Evolutionary conservation across 2,329 filamentous ascomycete genomes (phyloP), one percentile per base, ranked within the genome.

Genomic region (Volutella citrinella): DNA sequence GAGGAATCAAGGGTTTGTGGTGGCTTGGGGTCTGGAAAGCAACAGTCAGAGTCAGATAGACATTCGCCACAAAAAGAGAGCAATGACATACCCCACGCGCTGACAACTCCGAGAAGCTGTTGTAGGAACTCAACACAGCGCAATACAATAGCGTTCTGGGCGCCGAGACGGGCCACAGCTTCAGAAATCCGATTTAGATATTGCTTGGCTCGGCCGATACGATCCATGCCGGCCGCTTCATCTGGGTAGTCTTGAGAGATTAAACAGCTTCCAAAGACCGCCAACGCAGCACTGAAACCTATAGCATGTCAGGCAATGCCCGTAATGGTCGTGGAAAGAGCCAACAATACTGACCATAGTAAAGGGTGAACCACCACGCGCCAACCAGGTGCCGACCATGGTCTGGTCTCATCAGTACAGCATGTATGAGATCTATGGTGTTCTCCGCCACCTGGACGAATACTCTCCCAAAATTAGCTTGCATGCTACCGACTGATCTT

Each of bases 341-440:
- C n/a, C n/a, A n/a, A 12, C 9, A 16, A 19, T 7, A 7, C 36
- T 10, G 12, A 45, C 45, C 33, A 18, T 47, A 48, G 15, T 48
- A 48, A 10, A 48, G 24, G 1, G 44, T 45, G 4, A 45, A 48
- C 45, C 45, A 48, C 45, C 45, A 48, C 0, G 45, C 45, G 2
- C 45, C 44, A 1, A 48, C 29, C 9, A 43, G 22, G n/a, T 38
- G 23, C 1, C 39, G 30, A 2, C 14, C 45, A 14, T 30, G 34
- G 6, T 36, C 19, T 12, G 29, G 26, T 5, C 30, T 32, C 7
- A 19, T 45, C 3, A 45, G 16, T 4, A 43, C 16, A 1, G 22
- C 19, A 5, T 47, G 27, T 0, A 48, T 45, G 2, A 45, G 32
- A 10, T 39, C 32, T 10, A 48, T 36, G 5, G 34, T 42, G 2